Evolutionary conservation across 345 rosid genomes (phyloP), one percentile per base, ranked within the genome.

Genomic region (Lagerstroemia speciosa): DNA sequence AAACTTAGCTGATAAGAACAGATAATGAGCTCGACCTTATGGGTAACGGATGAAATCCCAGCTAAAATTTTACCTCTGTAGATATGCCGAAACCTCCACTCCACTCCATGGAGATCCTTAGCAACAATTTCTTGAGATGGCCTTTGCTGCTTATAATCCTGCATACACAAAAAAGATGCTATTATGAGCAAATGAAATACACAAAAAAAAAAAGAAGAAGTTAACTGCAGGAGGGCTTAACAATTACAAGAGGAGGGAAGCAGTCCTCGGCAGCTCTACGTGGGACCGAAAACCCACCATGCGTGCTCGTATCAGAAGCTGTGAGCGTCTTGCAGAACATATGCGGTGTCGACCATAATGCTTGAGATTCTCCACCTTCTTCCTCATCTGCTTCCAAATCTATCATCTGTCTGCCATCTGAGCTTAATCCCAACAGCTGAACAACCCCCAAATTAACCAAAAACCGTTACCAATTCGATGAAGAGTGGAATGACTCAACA

Each of bases 241-340:
- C 62, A 58, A 64, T 34, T 72, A 91, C 97, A 78, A 91, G 84
- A 67, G 95, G 89, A 75, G 97, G 83, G 34, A 91, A 89, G 74
- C 97, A 91, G 70, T 91, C 97, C 78, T 91, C 97, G 17, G 97
- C 97, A 55, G 92, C 95, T 80, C 97, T 75, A 53, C 97, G 86
- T 8, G 95, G 95, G 66, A 91, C 97, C 3, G 97, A 91, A 78
- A 91, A 91, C 55, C 97, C 97, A 67, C 97, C 97, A 78, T 91
- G 97, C 9, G 97, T 90, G 80, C 97, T 90, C 45, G 97, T 90
- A 78, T 90, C 97, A 67, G 97, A 87, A 76, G 96, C 96, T 29
- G 96, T 90, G 61, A 90, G 84, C 43, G 96, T 87, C 77, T 90
- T 90, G 77, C 97, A 90, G 80, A 88, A 90, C 92, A 90, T 88